A percentile compares a stretch with the other conserved stretches of the same genome.
Evolutionary conservation across 352 stramenopile genomes (phyloP).

Genomic region (Hyaloperonospora brassicae): DNA sequence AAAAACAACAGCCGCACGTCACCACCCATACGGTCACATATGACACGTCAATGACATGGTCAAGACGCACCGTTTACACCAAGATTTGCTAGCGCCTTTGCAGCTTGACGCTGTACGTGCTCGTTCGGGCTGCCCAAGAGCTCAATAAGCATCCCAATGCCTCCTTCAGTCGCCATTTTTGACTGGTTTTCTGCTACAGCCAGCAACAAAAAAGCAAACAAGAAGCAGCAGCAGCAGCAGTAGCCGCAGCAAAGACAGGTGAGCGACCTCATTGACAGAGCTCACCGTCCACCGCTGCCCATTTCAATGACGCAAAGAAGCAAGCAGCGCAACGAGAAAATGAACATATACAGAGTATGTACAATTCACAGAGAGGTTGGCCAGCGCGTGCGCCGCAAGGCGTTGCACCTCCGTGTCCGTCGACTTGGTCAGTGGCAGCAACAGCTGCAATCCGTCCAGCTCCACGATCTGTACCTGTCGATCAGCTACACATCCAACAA

Average conservation of each 20-base stretch:
- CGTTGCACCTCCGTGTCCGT: slow-evolving; percentile 90
- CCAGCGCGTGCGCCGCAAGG: slow-evolving; percentile 88
- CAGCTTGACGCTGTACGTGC: slow-evolving; percentile 88
- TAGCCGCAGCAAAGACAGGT: background rate
- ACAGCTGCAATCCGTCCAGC: slow-evolving; percentile 86
- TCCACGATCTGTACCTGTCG: slow-evolving; percentile 92
- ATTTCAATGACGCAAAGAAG: no score
- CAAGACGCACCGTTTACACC: slow-evolving; percentile 74
- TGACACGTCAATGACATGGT: background rate
- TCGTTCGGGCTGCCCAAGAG: slow-evolving; percentile 80
- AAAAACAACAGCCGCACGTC: background rate
- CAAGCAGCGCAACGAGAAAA: no score
- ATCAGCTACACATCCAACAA: slow-evolving; percentile 45
- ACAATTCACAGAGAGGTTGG: slow-evolving; percentile 92
- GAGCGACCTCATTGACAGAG: no score
- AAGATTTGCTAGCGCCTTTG: slow-evolving; percentile 91
- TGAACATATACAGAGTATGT: background rate
- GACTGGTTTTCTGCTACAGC: slow-evolving; percentile 87
- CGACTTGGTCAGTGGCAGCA: slow-evolving; percentile 89
- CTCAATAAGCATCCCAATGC: slow-evolving; percentile 91
- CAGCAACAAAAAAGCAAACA: background rate
- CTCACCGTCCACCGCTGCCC: no score
- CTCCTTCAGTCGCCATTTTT: slow-evolving; percentile 89
- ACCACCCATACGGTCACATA: background rate
- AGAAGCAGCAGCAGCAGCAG: background rate